These are phyloP conservation scores for Vanrija humicola DNA, from an alignment of 1,284 basidiomycete species.

Conservation along the genomic window DNA sequence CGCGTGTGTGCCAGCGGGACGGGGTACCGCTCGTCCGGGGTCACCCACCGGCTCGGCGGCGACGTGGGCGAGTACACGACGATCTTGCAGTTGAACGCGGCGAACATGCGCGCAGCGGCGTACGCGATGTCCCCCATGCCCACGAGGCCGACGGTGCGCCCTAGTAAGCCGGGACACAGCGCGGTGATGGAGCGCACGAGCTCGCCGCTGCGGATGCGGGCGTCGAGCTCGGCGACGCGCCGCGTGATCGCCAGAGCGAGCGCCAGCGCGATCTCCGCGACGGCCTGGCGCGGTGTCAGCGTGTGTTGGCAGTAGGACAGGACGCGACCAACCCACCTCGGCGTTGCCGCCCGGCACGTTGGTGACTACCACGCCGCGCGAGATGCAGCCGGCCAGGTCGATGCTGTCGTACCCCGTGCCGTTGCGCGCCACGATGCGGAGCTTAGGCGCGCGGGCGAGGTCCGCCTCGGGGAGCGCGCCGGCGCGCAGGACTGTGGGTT, in stretches of 20 bases:
- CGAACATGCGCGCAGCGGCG: conserved; percentile 40
- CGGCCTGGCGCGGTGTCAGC: conserved; percentile 51
- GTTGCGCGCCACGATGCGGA: conserved; percentile 33
- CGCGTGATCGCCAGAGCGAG: conserved; percentile 55
- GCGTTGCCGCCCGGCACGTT: conserved; percentile 53
- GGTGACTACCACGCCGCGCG: conserved; percentile 57
- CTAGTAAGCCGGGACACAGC: conserved; percentile 47
- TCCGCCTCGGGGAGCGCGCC: conserved; percentile 17
- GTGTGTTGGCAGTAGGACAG: not conserved
- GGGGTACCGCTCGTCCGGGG: conserved; percentile 16
- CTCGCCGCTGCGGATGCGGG: conserved; percentile 57
- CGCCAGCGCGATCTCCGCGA: conserved; percentile 56
- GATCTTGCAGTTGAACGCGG: conserved; percentile 40
- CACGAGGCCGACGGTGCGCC: conserved; percentile 46
- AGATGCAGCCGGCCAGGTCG: conserved; percentile 49
- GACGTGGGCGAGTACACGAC: conserved; percentile 50
- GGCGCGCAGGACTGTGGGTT: conserved; percentile 25
- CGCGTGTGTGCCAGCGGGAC: conserved; percentile 53
- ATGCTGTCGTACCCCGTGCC: conserved; percentile 39
- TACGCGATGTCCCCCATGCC: conserved; percentile 51
- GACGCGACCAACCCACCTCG: conserved; percentile 9
- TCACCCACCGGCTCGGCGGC: conserved; percentile 34
- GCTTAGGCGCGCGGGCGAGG: conserved; percentile 15
- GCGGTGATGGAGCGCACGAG: conserved; percentile 54
- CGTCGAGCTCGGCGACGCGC: conserved; percentile 56